Base-by-base conservation (phyloP, 1,284 basidiomycete genomes). In the Lignosus rhinocerotis region DNA sequence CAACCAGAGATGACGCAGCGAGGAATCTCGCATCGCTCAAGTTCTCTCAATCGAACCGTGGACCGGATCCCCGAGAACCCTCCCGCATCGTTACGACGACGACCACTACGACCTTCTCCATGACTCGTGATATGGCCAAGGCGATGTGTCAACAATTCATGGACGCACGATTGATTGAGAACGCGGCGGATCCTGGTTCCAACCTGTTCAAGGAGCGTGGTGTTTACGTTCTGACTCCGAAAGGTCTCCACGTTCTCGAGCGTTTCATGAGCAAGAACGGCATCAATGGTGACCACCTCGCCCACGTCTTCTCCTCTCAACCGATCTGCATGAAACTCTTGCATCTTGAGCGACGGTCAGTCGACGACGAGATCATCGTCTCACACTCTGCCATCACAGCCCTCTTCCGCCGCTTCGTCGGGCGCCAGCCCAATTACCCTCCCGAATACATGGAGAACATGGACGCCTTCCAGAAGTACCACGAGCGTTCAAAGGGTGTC, bases 201-300 rank as follows among this genome's bases (percentile, higher is more conserved):
- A 89, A 90, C 67, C 81, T 92, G 45, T 99, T 99, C 89, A 98
- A 98, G 78, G 96, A 99, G 69, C 89, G 96, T 53, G 96, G 96
- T 62, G 91, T 98, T 59, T 99, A 95, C 77, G 84, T 92, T 69
- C 84, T 98, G 70, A 99, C 97, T 12, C 93, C 96, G 17, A 99
- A 99, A 76, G 97, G 97, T 56, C 86, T 99, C 52, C 97, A 99
- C 71, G 93, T 99, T 67, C 87, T 99, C 60, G 97, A 99, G 73
- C 89, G 97, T 32, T 99, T 99, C 82, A 98, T 99, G 80, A 93
- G 91, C 75, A 98, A 97, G 81, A 99, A 99, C 74, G 97, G 97
- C 66, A 98, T 99, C 78, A 93, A 88, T 69, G 89, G 92, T 55
- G 95, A 98, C 75, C 90, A 96, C 72, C 85, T 98, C 21, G 86